phyloP scores from a whole-genome alignment of 2,329 filamentous ascomycete species.

The Neofusicoccum laricinum region DNA sequence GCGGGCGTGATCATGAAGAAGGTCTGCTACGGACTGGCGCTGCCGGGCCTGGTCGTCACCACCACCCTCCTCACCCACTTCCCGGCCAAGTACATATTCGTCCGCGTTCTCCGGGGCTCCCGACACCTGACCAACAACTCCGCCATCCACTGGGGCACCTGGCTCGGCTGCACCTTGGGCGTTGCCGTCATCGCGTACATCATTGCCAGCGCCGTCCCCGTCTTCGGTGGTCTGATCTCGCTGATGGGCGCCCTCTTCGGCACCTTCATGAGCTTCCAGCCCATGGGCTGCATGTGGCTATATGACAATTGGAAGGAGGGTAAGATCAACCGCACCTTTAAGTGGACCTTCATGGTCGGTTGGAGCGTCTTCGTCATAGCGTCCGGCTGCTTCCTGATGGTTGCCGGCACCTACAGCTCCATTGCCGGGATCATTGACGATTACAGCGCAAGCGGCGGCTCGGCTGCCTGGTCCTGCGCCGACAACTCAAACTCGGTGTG shows the following conservation, averaged over 20 bases:
- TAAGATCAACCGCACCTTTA: not conserved
- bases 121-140: conserved; percentile 50
- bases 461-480: conserved; percentile 3
- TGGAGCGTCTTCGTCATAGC: conserved; percentile 1
- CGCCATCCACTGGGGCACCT: conserved; percentile 45
- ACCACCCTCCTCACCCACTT: conserved; percentile 52
- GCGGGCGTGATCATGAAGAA: conserved; percentile 47
- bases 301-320: conserved; percentile 29
- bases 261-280: conserved; percentile 54
- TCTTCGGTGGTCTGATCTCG: conserved; percentile 54
- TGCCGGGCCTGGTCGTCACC: conserved; percentile 52
- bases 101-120: conserved; percentile 48
- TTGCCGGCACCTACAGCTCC: not conserved
- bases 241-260: conserved; percentile 53
- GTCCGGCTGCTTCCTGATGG: not conserved
- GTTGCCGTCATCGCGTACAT: conserved; percentile 46
- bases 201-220: conserved; percentile 49
- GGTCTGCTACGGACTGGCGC: conserved; percentile 50
- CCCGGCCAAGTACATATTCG: conserved; percentile 51
- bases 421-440: not conserved
- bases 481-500: conserved; percentile 6
- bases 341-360: not conserved
- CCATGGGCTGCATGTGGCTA: conserved; percentile 54
- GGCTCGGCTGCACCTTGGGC: conserved; percentile 46
- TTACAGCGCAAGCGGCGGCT: not conserved